These are phyloP conservation scores for Zasmidium citrigriseum DNA, from an alignment of 2,329 filamentous ascomycete species.

Conservation along the genomic window DNA sequence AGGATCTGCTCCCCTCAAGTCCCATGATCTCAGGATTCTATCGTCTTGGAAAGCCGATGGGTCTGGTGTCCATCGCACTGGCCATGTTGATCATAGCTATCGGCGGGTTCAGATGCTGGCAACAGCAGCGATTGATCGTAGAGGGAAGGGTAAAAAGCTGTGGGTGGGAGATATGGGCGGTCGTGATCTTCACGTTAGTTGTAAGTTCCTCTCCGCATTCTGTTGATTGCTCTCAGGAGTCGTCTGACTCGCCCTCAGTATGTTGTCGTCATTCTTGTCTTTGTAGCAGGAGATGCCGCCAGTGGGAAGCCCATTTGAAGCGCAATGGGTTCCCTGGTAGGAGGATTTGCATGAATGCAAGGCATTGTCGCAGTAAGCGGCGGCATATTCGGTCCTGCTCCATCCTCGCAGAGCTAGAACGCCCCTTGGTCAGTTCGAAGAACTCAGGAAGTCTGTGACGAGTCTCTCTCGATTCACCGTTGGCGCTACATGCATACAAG, in stretches of 20 bases:
- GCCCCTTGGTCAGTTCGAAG: no score
- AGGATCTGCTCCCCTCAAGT: background rate
- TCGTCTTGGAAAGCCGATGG: background rate
- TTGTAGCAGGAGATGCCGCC: background rate
- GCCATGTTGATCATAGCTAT: background rate
- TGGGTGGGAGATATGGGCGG: background rate
- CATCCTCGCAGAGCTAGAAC: no score
- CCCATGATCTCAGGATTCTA: background rate
- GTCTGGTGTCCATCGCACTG: background rate
- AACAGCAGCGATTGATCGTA: background rate
- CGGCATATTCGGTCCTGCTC: no score
- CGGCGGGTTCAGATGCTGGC: slow-evolving; percentile 1
- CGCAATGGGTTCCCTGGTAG: no score
- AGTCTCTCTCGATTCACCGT: no score
- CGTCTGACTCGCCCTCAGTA: background rate
- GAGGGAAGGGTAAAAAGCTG: background rate
- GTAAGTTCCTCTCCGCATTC: background rate
- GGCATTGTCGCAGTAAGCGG: no score
- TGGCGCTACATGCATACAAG: no score
- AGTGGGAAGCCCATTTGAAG: background rate
- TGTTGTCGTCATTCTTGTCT: background rate
- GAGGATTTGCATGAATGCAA: no score
- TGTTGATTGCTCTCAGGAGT: background rate
- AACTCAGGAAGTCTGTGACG: no score
- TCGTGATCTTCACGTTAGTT: background rate